Evolutionary conservation across 176 grass and related monocot genomes (phyloP), one percentile per base, ranked within the genome.

Genomic region (Triticum turgidum): DNA sequence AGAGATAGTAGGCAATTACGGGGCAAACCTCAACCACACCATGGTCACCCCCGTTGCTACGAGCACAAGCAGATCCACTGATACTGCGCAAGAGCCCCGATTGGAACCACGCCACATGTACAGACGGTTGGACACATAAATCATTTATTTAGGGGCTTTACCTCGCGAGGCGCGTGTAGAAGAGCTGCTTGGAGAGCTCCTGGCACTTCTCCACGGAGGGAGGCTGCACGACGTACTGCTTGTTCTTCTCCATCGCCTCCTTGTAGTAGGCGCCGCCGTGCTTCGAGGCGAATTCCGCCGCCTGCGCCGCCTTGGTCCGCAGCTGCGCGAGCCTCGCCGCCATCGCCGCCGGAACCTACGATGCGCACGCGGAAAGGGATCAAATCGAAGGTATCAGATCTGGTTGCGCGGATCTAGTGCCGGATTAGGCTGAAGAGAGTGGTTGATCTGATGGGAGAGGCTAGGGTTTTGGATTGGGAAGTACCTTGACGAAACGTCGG

Each of bases 161-260:
- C 96, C 96, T 98, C 30, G 90, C 93, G 77, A 98, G 88, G 51
- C 96, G 96, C 5, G 96, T 98, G 90, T 95, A 98, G 83, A 95
- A 95, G 63, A 98, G 91, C 84, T 98, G 89, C 80, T 94, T 95
- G 77, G 96, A 98, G 85, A 98, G 87, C 70, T 98, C 96, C 85
- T 92, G 90, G 79, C 89, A 92, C 89, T 88, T 95, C 75, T 98
- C 93, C 18, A 98, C 72, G 73, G 93, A 94, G 80, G 96, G 90
- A 33, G 93, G 93, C 83, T 95, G 83, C 76, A 87, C 91, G 73
- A 98, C 85, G 41, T 95, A 81, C 58, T 94, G 90, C 84, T 92
- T 95, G 90, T 98, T 98, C 81, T 94, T 98, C 91, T 95, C 96
- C 89, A 98, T 85, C 21, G 85, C 37, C 84, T 95, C 89, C 80